Percentiles rank a stretch among this genome's conserved stretches.
Evolutionary conservation across 164 flowering plant species (phyloP).

Genomic region (Magnolia changhungtana): DNA sequence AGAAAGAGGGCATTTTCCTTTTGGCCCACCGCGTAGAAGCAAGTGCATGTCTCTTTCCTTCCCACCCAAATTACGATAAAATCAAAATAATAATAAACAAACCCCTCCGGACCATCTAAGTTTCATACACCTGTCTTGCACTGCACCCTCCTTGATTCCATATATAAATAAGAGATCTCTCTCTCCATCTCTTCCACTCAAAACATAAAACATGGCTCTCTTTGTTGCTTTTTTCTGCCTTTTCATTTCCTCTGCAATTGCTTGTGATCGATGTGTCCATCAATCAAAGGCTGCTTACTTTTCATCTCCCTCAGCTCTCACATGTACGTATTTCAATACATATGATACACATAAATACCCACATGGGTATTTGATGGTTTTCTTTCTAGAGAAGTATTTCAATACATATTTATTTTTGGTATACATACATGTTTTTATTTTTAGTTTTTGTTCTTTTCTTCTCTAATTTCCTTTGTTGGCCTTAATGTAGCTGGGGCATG

Average conservation of each 20-base stretch:
- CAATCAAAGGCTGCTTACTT: slow-evolving; percentile 62
- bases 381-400: slow-evolving; percentile 25
- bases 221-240: slow-evolving; percentile 32
- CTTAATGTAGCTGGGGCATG: slow-evolving; percentile 75
- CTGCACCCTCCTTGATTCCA: neutral
- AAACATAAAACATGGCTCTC: slow-evolving; percentile 30
- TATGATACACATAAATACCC: neutral
- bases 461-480: neutral
- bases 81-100: neutral
- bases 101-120: neutral
- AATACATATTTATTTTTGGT: no score
- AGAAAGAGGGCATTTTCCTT: neutral
- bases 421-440: neutral
- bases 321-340: slow-evolving; percentile 34
- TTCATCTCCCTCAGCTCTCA: slow-evolving; percentile 45
- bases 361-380: neutral
- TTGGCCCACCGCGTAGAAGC: slow-evolving; percentile 14
- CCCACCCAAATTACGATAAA: neutral
- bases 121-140: slow-evolving; percentile 15
- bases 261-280: slow-evolving; percentile 81
- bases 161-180: neutral
- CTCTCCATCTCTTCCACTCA: neutral
- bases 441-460: neutral
- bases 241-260: slow-evolving; percentile 45
- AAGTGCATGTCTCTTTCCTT: slow-evolving; percentile 16